Evolutionary conservation across 2,329 filamentous ascomycete genomes (phyloP).

Genomic region (Cadophora gregata): DNA sequence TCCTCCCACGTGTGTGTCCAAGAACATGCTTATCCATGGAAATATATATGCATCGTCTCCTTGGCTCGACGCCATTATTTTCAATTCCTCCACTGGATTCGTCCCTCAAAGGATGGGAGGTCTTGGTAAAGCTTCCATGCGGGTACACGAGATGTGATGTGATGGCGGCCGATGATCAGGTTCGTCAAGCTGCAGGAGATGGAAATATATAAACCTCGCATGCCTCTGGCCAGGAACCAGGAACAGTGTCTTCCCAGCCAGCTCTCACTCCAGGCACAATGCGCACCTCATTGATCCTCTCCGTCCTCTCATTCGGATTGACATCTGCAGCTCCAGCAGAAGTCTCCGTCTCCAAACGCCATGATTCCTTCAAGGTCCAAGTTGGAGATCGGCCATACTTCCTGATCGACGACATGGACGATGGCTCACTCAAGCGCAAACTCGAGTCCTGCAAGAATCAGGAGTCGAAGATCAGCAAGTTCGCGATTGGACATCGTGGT

Average conservation of each 20-base stretch:
- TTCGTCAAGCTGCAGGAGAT: neutral
- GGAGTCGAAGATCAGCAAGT: conserved; percentile 13
- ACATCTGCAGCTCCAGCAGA: conserved; percentile 12
- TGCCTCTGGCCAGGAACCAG: neutral
- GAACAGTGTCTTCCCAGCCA: neutral
- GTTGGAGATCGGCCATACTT: conserved; percentile 14
- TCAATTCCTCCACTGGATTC: conserved; percentile 12
- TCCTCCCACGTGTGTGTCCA: conserved; percentile 9
- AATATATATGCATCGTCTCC: conserved; percentile 9
- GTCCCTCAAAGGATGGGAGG: neutral
- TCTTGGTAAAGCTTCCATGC: conserved; percentile 12
- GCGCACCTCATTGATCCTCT: conserved; percentile 8
- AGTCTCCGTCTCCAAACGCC: neutral
- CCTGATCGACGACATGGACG: conserved; percentile 13
- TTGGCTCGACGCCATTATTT: conserved; percentile 13
- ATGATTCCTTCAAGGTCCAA: conserved; percentile 11
- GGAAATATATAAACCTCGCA: neutral
- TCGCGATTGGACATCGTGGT: conserved; percentile 16
- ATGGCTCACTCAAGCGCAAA: conserved; percentile 16
- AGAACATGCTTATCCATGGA: conserved; percentile 7
- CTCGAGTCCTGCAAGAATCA: conserved; percentile 18
- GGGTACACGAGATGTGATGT: conserved; percentile 6
- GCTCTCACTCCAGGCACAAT: neutral
- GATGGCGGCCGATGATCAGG: conserved; percentile 1
- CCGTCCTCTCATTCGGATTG: conserved; percentile 1